Base-by-base conservation (phyloP, 1,284 basidiomycete genomes). In the Tylopilus sp. region DNA sequence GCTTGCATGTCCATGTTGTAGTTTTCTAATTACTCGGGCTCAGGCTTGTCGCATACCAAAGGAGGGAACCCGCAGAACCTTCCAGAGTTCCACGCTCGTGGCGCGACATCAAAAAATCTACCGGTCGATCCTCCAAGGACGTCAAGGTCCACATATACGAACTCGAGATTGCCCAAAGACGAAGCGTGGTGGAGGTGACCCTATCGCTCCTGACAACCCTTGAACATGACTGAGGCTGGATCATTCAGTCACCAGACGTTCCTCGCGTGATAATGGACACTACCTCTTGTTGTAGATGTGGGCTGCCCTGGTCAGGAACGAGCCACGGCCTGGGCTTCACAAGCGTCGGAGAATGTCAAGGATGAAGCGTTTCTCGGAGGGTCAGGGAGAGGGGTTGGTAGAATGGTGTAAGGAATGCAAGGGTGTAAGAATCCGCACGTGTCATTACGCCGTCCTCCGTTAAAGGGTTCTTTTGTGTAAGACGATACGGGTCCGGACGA, bases 301-400 rank as follows among this genome's bases (percentile, higher is more conserved):
- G 98, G 2, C 89, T 92, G 13, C 96, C 97, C 36, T 86, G 75
- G 52, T 90, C 81, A 60, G 85, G 79, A 49, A 74, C 76, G 1
- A 88, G 66, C 96, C 96, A 99, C 0, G 90, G 89, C 58, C 86
- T 86, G 1, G 97, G 96, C 51, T 85, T 86, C 19, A 97, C 82
- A 2, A 99, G 78, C 96, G 99, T 99, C 7, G 96, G 96, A 39
- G 99, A 76, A 67, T 97, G 92, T 8, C 95, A 88, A 13, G 96
- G 93, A 67, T 96, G 92, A 10, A 98, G 73, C 0, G 89, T 84
- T 45, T 86, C 81, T n/a, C 76, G 72, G 5, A 95, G 65, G 76
- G 21, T 61, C 61, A 0, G 85, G 82, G 2, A 81, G 71, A 2
- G 84, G 84, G 0, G 82, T 72, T 0, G 86, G 85, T 2, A 88